These are phyloP conservation scores for Strobilomyces echinocephalus DNA, from an alignment of 768 basidiomycete species.

Conservation along the genomic window DNA sequence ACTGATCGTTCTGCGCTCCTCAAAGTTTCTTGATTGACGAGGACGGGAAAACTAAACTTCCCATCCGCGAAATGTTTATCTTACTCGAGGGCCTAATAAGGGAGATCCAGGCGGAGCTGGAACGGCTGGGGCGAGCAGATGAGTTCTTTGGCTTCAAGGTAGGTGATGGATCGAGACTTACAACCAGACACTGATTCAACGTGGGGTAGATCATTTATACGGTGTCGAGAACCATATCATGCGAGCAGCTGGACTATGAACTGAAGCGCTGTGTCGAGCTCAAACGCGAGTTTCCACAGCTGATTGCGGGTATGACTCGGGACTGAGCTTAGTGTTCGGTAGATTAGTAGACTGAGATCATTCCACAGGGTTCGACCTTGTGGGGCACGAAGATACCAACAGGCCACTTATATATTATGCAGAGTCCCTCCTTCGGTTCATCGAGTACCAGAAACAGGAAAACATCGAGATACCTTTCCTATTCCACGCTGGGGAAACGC, in stretches of 20 bases:
- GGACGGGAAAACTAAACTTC: slow-evolving; percentile 35
- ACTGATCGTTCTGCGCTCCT: not conserved
- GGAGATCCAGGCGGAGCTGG: slow-evolving; percentile 33
- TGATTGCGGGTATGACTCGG: slow-evolving; percentile 36
- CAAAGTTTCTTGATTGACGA: slow-evolving; percentile 38
- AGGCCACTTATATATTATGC: slow-evolving; percentile 39
- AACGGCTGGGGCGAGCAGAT: slow-evolving; percentile 34
- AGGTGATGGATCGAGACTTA: not conserved
- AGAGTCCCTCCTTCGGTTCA: slow-evolving; percentile 35
- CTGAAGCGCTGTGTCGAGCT: slow-evolving; percentile 40
- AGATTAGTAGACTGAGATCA: not conserved
- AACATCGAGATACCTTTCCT: slow-evolving; percentile 65
- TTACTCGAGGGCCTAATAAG: slow-evolving; percentile 34
- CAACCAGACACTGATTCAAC: not conserved
- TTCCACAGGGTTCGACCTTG: slow-evolving; percentile 46
- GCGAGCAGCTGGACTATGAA: slow-evolving; percentile 39
- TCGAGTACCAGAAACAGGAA: slow-evolving; percentile 28
- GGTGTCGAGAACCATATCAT: slow-evolving; percentile 32
- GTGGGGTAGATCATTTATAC: slow-evolving; percentile 39
- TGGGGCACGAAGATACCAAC: slow-evolving; percentile 53
- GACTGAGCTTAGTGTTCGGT: not conserved
- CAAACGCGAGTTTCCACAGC: slow-evolving; percentile 43
- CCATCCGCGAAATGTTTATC: slow-evolving; percentile 34
- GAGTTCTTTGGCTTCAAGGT: slow-evolving; percentile 42
- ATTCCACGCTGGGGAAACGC: slow-evolving; percentile 77